These are phyloP conservation scores for Lomentospora prolificans DNA, from an alignment of 2,329 filamentous ascomycete species.

Conservation along the genomic window DNA sequence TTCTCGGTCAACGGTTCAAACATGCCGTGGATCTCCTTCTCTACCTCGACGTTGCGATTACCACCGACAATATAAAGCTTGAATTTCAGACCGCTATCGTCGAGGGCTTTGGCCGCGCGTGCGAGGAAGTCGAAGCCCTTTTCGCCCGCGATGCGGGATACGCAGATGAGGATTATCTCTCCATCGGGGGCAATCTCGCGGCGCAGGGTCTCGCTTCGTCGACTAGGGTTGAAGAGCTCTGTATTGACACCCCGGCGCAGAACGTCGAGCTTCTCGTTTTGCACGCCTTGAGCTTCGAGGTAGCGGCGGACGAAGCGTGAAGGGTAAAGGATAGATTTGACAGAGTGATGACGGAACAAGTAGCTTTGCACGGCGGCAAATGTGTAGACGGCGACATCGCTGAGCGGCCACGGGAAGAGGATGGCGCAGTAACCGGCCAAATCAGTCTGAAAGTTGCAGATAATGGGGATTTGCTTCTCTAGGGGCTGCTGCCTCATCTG, in stretches of 20 bases:
- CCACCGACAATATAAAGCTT: constrained; percentile 59
- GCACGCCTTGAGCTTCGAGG: constrained; percentile 46
- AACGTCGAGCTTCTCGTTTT: constrained; percentile 45
- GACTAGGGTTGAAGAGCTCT: constrained; percentile 45
- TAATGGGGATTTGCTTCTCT: constrained; percentile 45
- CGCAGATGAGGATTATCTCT: constrained; percentile 56
- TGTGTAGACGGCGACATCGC: constrained; percentile 49
- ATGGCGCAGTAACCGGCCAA: constrained; percentile 60
- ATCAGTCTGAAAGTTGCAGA: constrained; percentile 66
- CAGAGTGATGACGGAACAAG: constrained; percentile 50
- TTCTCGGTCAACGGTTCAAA: constrained; percentile 39
- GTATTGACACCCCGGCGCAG: constrained; percentile 58
- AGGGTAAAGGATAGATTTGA: constrained; percentile 61
- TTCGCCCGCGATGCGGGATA: constrained; percentile 58
- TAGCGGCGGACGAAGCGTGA: constrained; percentile 54
- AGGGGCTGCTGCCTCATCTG: constrained; percentile 51
- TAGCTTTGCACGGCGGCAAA: constrained; percentile 56
- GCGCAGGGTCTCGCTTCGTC: constrained; percentile 41
- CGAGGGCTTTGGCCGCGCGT: constrained; percentile 42
- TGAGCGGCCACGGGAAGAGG: constrained; percentile 55
- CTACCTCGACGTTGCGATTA: constrained; percentile 54
- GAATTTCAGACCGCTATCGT: constrained; percentile 45
- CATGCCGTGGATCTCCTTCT: constrained; percentile 48
- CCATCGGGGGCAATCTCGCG: constrained; percentile 47
- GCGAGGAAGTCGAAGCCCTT: constrained; percentile 63